Percentiles rank a stretch among this genome's conserved stretches.
These are phyloP conservation scores for Pouteria glomerata DNA, from an alignment of 148 eudicot species.

Conservation along the genomic window DNA sequence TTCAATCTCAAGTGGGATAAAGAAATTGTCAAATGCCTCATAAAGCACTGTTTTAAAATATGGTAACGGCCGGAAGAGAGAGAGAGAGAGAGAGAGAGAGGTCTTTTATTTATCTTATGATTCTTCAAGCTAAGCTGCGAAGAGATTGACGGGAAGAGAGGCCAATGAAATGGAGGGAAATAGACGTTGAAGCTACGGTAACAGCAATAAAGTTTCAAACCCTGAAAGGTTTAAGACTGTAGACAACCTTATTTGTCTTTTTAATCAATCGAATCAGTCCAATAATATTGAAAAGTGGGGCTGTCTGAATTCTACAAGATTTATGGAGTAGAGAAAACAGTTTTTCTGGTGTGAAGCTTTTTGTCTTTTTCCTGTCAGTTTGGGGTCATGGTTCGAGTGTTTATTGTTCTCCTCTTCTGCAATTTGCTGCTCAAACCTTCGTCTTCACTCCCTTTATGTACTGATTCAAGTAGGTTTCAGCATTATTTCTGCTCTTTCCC, in stretches of 20 bases:
- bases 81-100: background rate
- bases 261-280: background rate
- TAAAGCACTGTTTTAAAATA: background rate
- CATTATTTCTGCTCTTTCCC: background rate
- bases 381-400: constrained; percentile 26
- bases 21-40: background rate
- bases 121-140: background rate
- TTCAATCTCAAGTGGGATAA: constrained; percentile 8
- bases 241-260: background rate
- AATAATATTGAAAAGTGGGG: constrained; percentile 1
- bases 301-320: background rate
- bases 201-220: background rate
- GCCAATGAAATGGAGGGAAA: background rate
- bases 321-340: background rate
- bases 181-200: background rate
- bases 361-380: background rate
- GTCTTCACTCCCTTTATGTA: constrained; percentile 33
- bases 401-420: constrained; percentile 14
- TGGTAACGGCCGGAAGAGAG: too few relatives aligned
- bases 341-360: background rate
- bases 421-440: constrained; percentile 27
- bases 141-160: background rate
- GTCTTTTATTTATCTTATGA: background rate
- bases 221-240: background rate
- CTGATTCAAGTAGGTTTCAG: constrained; percentile 35